Evolutionary conservation across 441 rosid genomes (phyloP).

Genomic region (Populus hybrid): DNA sequence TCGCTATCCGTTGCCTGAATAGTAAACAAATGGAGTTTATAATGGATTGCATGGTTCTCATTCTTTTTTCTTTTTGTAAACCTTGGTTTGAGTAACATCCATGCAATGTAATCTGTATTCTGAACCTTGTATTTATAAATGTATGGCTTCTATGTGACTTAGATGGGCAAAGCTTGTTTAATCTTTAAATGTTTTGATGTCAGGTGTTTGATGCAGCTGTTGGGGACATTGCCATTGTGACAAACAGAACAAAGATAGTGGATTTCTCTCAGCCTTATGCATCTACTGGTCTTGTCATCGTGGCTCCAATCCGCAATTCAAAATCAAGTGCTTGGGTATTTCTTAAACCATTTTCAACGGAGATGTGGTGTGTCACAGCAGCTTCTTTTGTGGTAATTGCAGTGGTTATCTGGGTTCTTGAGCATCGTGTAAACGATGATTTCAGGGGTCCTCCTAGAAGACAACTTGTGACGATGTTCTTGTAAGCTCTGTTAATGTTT

Average conservation of each 20-base stretch:
- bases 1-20: background rate
- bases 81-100: background rate
- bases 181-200: conserved; percentile 20
- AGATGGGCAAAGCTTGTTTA: background rate
- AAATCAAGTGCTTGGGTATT: conserved; percentile 66
- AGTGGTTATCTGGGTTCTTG: conserved; percentile 75
- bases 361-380: conserved; percentile 63
- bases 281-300: conserved; percentile 77
- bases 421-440: conserved; percentile 71
- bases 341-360: conserved; percentile 61
- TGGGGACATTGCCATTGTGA: conserved; percentile 81
- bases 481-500: conserved; percentile 33
- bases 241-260: conserved; percentile 58
- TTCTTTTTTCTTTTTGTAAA: background rate
- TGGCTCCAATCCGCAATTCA: conserved; percentile 47
- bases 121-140: background rate
- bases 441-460: conserved; percentile 75
- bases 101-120: background rate
- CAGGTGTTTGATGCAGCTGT: conserved; percentile 84
- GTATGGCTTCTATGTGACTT: conserved; percentile 7
- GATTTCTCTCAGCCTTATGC: conserved; percentile 90
- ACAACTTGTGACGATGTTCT: conserved; percentile 57
- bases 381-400: conserved; percentile 66
- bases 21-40: background rate
- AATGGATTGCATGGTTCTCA: background rate